Base-by-base conservation (phyloP, 352 stramenopile species). In the Pythium monospermum region DNA sequence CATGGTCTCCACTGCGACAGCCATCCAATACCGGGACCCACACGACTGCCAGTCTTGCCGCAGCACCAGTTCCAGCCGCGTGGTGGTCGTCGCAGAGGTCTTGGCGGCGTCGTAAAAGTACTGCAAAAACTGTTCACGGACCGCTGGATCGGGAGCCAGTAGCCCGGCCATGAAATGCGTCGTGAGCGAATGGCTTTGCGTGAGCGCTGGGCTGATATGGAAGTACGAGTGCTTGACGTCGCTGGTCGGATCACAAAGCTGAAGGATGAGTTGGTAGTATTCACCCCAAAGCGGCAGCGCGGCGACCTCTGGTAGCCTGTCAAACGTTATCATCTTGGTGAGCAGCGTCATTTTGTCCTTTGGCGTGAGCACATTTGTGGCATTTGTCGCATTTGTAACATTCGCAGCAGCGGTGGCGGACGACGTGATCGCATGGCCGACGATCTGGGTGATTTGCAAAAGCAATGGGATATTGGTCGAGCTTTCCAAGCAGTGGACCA, bases 311-410 rank as follows among this genome's bases (percentile, higher is more conserved):
- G 90, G 89, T 6, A 95, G 48, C 8, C 85, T 76, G 35, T 95
- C 83, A 47, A 95, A 93, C 12, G 71, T 81, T 8, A 74, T 64
- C 83, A 95, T 93, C 63, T 95, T 95, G 28, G 63, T 83, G 4
- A 95, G 62, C 49, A 95, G 55, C 25, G 78, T 81, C 76, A 92
- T 88, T 40, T 93, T 94, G 62, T 95, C 85, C 58, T 95, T 95
- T 27, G 81, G 70, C 4, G 79, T 80, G 40, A 95, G 68, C n/a
- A 92, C 46, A 49, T 90, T 65, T 18, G 66, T 57, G 16, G 73
- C 53, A 5, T 72, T 66, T 1, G 52, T 61, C n/a, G 51, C 40
- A 10, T 53, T n/a, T n/a, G n/a, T n/a, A n/a, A n/a, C n/a, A n/a
- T n/a, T n/a, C n/a, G n/a, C n/a, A n/a, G n/a, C n/a, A n/a, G n/a